Evolutionary conservation across 371 early-diverging fungal species (phyloP).

Genomic region (Rhizopus delemar): DNA sequence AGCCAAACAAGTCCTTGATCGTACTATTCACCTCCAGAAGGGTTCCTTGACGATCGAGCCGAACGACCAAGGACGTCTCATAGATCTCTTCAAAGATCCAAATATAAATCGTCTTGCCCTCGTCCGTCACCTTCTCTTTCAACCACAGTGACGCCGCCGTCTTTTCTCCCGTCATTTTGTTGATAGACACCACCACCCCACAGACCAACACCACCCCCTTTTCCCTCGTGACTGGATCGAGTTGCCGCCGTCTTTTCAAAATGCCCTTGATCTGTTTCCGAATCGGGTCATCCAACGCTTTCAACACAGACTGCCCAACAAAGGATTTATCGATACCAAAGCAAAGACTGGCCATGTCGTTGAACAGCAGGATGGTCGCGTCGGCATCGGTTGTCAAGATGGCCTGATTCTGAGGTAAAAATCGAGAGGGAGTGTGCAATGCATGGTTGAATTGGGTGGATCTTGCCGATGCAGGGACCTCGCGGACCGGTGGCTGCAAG

Average conservation of each 20-base stretch:
- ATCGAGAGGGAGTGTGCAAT: slow-evolving; percentile 66
- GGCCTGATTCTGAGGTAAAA: slow-evolving; percentile 65
- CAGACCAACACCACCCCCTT: slow-evolving; percentile 50
- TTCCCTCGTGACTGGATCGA: slow-evolving; percentile 19
- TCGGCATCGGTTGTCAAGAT: slow-evolving; percentile 62
- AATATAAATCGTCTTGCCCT: slow-evolving; percentile 54
- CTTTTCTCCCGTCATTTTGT: slow-evolving; percentile 53
- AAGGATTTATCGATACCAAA: slow-evolving; percentile 27
- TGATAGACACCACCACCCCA: slow-evolving; percentile 59
- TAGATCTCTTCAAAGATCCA: slow-evolving; percentile 77
- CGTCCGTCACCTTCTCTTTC: slow-evolving; percentile 55
- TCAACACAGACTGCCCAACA: slow-evolving; percentile 31
- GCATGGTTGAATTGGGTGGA: slow-evolving; percentile 35
- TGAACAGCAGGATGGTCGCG: slow-evolving; percentile 52
- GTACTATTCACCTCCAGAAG: slow-evolving; percentile 50
- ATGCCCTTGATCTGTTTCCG: slow-evolving; percentile 15
- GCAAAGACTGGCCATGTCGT: slow-evolving; percentile 52
- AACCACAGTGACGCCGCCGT: slow-evolving; percentile 71
- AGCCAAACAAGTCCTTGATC: slow-evolving; percentile 61
- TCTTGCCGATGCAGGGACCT: slow-evolving; percentile 9
- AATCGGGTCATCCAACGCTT: slow-evolving; percentile 21
- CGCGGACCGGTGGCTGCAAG: slow-evolving; percentile 26
- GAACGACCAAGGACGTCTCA: slow-evolving; percentile 50
- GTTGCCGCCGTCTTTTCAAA: slow-evolving; percentile 6
- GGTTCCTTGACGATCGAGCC: slow-evolving; percentile 43